Evolutionary conservation across 2,329 filamentous ascomycete species (phyloP).

Genomic region (Salinomyces thailandicus): DNA sequence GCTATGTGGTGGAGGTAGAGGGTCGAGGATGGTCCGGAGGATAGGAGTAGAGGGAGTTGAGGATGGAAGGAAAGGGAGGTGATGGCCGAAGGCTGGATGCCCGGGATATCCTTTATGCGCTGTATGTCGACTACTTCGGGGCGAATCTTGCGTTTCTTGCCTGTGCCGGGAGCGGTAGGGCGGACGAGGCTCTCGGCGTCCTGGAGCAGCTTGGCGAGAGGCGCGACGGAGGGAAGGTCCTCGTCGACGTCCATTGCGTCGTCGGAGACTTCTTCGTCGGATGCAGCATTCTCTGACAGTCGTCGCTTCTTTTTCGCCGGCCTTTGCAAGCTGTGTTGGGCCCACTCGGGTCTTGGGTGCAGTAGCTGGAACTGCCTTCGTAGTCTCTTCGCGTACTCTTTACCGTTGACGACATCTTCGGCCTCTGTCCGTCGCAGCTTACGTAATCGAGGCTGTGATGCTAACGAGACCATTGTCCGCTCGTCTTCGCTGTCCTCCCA

Average conservation of each 20-base stretch:
- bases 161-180: constrained; percentile 33
- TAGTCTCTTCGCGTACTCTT: constrained; percentile 72
- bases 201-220: constrained; percentile 70
- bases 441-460: constrained; percentile 61
- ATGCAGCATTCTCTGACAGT: constrained; percentile 30
- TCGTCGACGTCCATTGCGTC: constrained; percentile 47
- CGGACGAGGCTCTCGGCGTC: constrained; percentile 57
- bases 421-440: constrained; percentile 72
- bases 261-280: constrained; percentile 26
- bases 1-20: constrained; percentile 84
- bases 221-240: constrained; percentile 53
- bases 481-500: constrained; percentile 98
- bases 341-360: constrained; percentile 54
- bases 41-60: constrained; percentile 74
- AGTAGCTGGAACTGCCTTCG: constrained; percentile 58
- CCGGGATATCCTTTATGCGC: constrained; percentile 73
- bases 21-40: constrained; percentile 74
- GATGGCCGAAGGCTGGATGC: constrained; percentile 64
- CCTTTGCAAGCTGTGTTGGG: constrained; percentile 33
- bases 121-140: constrained; percentile 87
- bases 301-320: constrained; percentile 39
- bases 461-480: constrained; percentile 70
- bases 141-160: constrained; percentile 60
- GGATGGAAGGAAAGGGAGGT: constrained; percentile 85
- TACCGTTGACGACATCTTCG: constrained; percentile 78